phyloP scores from a whole-genome alignment of 116 monocot genomes.

The Cymodocea nodosa region DNA sequence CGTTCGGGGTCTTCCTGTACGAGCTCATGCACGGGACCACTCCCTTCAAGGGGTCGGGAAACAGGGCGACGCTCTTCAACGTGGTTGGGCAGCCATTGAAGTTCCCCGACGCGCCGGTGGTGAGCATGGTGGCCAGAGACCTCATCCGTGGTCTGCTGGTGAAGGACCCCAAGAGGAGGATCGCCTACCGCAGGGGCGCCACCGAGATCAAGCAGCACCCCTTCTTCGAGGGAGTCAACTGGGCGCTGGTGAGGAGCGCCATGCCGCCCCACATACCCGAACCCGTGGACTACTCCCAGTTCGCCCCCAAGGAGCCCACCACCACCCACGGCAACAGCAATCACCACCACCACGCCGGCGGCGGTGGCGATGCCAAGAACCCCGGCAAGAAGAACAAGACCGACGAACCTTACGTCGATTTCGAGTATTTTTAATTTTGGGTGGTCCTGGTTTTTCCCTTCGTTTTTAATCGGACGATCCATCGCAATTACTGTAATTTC shows the following conservation, averaged over 20 bases:
- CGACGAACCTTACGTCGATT: conserved; percentile 29
- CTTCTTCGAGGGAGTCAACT: conserved; percentile 41
- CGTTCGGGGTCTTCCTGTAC: conserved; percentile 41
- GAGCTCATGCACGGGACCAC: conserved; percentile 36
- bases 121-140: conserved; percentile 24
- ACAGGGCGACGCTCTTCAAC: conserved; percentile 32
- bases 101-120: conserved; percentile 25
- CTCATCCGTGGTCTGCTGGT: conserved; percentile 35
- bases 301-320: conserved; percentile 9
- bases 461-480: no score
- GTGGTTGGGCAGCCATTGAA: conserved; percentile 41
- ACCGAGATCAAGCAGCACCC: conserved; percentile 46
- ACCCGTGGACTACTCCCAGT: conserved; percentile 17
- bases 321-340: not conserved
- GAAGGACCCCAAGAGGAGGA: conserved; percentile 36
- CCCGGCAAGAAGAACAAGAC: conserved; percentile 6
- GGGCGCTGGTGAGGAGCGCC: conserved; percentile 36
- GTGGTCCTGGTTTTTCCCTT: not conserved
- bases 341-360: not conserved
- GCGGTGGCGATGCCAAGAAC: not conserved
- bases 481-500: no score
- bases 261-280: conserved; percentile 26
- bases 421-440: conserved; percentile 65
- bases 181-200: conserved; percentile 32
- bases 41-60: conserved; percentile 32